A percentile compares a stretch with the other conserved stretches of the same genome.
Conservation (phyloP, 1,284 basidiomycete genomes). For the Trichosporon coremiiforme region DNA sequence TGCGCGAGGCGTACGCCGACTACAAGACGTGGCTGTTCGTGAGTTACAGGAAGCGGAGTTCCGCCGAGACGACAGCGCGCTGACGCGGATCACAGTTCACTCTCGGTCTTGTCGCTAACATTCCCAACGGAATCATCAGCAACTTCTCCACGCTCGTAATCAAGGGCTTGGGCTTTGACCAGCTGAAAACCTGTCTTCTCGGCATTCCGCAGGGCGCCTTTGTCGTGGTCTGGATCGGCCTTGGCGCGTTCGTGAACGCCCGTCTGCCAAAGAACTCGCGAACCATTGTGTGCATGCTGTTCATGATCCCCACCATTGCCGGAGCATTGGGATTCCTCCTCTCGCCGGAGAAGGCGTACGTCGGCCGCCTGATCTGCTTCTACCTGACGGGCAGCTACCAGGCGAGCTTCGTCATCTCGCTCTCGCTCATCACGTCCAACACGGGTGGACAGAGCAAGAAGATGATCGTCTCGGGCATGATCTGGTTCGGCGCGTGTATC, state of each 20-base stretch:
- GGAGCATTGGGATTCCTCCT: slow-evolving; percentile 57
- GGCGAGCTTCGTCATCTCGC: slow-evolving; percentile 58
- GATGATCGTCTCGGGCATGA: slow-evolving; percentile 54
- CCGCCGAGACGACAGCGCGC: background rate
- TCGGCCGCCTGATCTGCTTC: slow-evolving; percentile 62
- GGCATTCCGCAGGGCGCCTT: slow-evolving; percentile 55
- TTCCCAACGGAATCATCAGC: slow-evolving; percentile 51
- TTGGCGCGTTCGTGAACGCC: slow-evolving; percentile 49
- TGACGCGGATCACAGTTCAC: slow-evolving; percentile 37
- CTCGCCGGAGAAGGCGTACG: slow-evolving; percentile 52
- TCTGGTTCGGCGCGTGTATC: slow-evolving; percentile 53
- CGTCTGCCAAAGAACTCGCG: slow-evolving; percentile 51
- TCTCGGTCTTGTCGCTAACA: slow-evolving; percentile 52
- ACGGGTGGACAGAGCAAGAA: slow-evolving; percentile 60
- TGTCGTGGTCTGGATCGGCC: slow-evolving; percentile 52
- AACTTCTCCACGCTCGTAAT: slow-evolving; percentile 56
- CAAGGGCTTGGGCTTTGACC: slow-evolving; percentile 50
- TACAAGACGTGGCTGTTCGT: slow-evolving; percentile 39
- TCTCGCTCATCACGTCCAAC: slow-evolving; percentile 60
- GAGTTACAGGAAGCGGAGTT: background rate
- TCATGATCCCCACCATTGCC: slow-evolving; percentile 55
- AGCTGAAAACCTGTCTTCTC: slow-evolving; percentile 51
- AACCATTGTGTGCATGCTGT: slow-evolving; percentile 47
- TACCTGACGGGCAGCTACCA: slow-evolving; percentile 59
- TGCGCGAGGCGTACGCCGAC: slow-evolving; percentile 55